Conservation (phyloP, 495 filamentous ascomycete genomes). For the Hypoxylon fuscum region DNA sequence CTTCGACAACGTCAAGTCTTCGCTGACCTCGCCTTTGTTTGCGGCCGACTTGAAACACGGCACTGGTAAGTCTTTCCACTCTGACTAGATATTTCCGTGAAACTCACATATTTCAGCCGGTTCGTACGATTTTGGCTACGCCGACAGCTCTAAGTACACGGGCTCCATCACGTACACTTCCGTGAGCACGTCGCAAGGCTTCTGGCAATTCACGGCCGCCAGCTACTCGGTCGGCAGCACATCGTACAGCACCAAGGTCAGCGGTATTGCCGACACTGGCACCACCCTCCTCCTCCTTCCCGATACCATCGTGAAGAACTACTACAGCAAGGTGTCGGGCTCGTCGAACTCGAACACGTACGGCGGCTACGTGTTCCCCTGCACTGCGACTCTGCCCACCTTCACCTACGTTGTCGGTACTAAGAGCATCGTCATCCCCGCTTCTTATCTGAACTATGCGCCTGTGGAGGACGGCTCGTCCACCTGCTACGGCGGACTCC, state of each 20-base stretch:
- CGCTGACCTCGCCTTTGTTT: constrained; percentile 70
- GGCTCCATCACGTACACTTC: constrained; percentile 68
- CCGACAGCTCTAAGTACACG: constrained; percentile 69
- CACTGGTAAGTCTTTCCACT: constrained; percentile 42
- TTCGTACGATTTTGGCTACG: constrained; percentile 78
- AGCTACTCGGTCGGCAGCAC: constrained; percentile 68
- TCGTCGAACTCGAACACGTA: constrained; percentile 55
- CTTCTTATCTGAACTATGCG: constrained; percentile 64
- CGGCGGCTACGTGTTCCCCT: constrained; percentile 76
- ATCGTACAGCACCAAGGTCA: constrained; percentile 47
- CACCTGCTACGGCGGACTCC: constrained; percentile 71
- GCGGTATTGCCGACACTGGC: constrained; percentile 73
- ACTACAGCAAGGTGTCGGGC: constrained; percentile 68
- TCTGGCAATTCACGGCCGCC: constrained; percentile 73
- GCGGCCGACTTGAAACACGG: constrained; percentile 72
- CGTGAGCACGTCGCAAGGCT: constrained; percentile 69
- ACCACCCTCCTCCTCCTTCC: constrained; percentile 76
- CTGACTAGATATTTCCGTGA: background rate
- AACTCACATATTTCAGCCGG: constrained; percentile 54
- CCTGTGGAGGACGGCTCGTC: constrained; percentile 35
- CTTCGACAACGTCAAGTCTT: constrained; percentile 71
- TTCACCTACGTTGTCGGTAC: constrained; percentile 67
- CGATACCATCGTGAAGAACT: constrained; percentile 63
- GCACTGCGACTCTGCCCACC: constrained; percentile 66
- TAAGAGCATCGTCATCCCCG: constrained; percentile 62